These are phyloP conservation scores for Medicago arabica DNA, from an alignment of 306 rosid genomes.

Conservation along the genomic window DNA sequence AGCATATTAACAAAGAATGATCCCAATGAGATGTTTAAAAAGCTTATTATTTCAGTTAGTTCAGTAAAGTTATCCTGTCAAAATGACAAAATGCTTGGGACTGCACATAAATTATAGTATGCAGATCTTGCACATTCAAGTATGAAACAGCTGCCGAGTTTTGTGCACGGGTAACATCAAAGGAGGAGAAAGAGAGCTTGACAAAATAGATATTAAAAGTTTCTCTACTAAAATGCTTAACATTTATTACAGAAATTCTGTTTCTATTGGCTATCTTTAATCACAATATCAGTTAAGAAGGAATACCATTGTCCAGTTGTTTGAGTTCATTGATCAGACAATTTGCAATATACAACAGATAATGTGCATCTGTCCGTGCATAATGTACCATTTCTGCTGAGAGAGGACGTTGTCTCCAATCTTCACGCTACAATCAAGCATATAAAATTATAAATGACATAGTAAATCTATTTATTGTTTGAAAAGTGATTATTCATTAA, in stretches of 20 bases:
- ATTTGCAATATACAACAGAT: conserved; percentile 79
- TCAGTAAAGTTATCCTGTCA: conserved; percentile 1
- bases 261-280: conserved; percentile 22
- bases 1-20: conserved; percentile 6
- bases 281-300: conserved; percentile 45
- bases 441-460: neutral
- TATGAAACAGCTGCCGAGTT: neutral
- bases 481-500: neutral
- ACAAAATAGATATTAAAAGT: neutral
- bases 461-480: conserved; percentile 15
- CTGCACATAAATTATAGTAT: conserved; percentile 8
- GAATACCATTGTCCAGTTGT: conserved; percentile 66
- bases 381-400: conserved; percentile 81
- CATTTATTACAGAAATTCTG: conserved; percentile 9
- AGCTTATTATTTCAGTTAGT: neutral
- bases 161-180: neutral
- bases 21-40: conserved; percentile 22
- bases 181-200: conserved; percentile 27
- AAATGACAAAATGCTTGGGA: conserved; percentile 31
- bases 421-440: conserved; percentile 79
- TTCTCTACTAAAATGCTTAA: conserved; percentile 24
- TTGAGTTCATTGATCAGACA: conserved; percentile 72
- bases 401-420: conserved; percentile 96
- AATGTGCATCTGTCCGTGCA: conserved; percentile 95
- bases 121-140: conserved; percentile 16